phyloP scores from a whole-genome alignment of 164 flowering plant genomes.

The Vitis labrusca region DNA sequence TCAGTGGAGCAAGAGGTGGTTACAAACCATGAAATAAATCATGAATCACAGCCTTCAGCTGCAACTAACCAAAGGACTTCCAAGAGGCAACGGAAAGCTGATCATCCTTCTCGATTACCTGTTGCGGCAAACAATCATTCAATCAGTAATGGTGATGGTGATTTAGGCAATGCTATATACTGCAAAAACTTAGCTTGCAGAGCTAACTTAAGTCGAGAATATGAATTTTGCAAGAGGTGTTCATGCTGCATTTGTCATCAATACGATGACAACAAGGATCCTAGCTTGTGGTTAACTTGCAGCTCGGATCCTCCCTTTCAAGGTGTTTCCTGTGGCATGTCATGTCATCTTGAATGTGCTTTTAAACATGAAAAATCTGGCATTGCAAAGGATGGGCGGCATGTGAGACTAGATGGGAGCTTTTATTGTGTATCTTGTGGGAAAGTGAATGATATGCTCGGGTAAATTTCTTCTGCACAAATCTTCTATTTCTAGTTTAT shows the following conservation, averaged over 20 bases:
- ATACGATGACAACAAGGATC: slow-evolving; percentile 97
- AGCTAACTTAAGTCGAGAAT: slow-evolving; percentile 57
- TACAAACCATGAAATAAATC: slow-evolving; percentile 12
- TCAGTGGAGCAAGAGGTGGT: slow-evolving; percentile 25
- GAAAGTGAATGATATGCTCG: slow-evolving; percentile 79
- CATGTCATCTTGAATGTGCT: slow-evolving; percentile 96
- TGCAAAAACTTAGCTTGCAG: slow-evolving; percentile 88
- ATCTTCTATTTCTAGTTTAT: background rate
- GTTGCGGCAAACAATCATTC: slow-evolving; percentile 23
- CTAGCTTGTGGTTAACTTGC: slow-evolving; percentile 93
- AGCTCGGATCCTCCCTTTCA: slow-evolving; percentile 70
- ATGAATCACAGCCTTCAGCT: slow-evolving; percentile 33
- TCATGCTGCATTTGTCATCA: slow-evolving; percentile 85
- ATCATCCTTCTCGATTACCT: slow-evolving; percentile 51
- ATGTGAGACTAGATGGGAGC: slow-evolving; percentile 59
- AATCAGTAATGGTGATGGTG: slow-evolving; percentile 21
- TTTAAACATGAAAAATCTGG: slow-evolving; percentile 67
- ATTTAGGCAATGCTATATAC: slow-evolving; percentile 25
- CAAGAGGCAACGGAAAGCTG: slow-evolving; percentile 78
- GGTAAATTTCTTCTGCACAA: slow-evolving; percentile 39
- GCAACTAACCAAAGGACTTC: slow-evolving; percentile 30
- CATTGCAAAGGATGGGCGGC: slow-evolving; percentile 43
- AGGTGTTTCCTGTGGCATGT: slow-evolving; percentile 77
- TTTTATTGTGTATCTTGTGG: slow-evolving; percentile 81
- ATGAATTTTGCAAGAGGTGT: slow-evolving; percentile 87